Evolutionary conservation across 1,139 yeast genomes (phyloP).

Genomic region (Diutina siamensis): DNA sequence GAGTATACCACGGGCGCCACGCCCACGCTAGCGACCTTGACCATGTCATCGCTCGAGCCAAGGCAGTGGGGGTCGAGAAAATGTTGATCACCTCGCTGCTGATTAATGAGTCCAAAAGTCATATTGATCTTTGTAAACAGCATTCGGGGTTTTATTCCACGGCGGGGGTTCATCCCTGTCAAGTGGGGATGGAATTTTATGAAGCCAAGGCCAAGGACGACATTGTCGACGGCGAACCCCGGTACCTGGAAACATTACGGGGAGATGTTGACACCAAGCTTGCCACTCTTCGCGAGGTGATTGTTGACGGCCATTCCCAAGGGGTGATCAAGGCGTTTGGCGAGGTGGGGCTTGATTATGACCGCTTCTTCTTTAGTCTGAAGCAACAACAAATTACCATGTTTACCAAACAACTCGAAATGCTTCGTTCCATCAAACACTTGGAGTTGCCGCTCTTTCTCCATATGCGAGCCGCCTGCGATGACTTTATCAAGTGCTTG

Average conservation of each 20-base stretch:
- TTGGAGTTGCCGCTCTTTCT: constrained; percentile 66
- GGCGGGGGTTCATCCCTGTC: constrained; percentile 92
- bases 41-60: constrained; percentile 57
- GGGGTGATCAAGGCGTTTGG: constrained; percentile 73
- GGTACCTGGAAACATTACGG: constrained; percentile 15
- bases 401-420: constrained; percentile 61
- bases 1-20: constrained; percentile 58
- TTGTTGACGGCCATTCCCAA: constrained; percentile 32
- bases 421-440: constrained; percentile 36
- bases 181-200: constrained; percentile 51
- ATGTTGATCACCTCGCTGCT: constrained; percentile 81
- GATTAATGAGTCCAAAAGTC: constrained; percentile 46
- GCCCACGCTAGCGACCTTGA: constrained; percentile 60
- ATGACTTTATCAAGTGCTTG: constrained; percentile 59
- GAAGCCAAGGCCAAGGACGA: constrained; percentile 8
- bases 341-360: constrained; percentile 90
- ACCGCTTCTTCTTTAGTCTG: constrained; percentile 67
- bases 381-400: constrained; percentile 53
- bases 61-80: constrained; percentile 47
- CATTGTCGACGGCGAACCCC: background rate
- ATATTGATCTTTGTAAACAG: constrained; percentile 22
- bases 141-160: constrained; percentile 46
- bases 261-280: constrained; percentile 28
- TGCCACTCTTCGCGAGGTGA: constrained; percentile 34
- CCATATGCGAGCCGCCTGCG: constrained; percentile 83